These are phyloP conservation scores for Lepidium sativum DNA, from an alignment of 345 rosid genomes.

Conservation along the genomic window DNA sequence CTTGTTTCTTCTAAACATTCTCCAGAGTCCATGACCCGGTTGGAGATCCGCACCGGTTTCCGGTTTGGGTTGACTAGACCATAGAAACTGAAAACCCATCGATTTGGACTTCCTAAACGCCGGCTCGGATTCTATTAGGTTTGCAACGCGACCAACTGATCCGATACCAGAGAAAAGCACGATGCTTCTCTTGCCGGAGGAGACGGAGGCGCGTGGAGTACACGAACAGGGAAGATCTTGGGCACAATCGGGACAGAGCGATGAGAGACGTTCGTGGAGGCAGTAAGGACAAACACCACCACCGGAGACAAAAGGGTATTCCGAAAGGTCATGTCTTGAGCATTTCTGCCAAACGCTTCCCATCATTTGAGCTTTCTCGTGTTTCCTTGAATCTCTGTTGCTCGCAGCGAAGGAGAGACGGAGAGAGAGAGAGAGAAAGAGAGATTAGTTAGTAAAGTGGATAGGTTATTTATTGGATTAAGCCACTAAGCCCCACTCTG, in stretches of 20 bases:
- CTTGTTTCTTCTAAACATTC: slow-evolving; percentile 29
- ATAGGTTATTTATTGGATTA: slow-evolving; percentile 16
- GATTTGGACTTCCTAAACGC: slow-evolving; percentile 71
- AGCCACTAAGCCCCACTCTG: slow-evolving; percentile 19
- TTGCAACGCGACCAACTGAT: slow-evolving; percentile 45
- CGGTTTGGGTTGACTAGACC: slow-evolving; percentile 33
- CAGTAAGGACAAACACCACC: slow-evolving; percentile 77
- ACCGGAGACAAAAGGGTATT: slow-evolving; percentile 32
- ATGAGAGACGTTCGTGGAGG: slow-evolving; percentile 65
- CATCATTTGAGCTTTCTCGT: not conserved
- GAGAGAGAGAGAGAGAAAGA: slow-evolving; percentile 43
- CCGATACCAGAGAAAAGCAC: slow-evolving; percentile 22
- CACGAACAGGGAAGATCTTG: slow-evolving; percentile 60
- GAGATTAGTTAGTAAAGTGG: slow-evolving; percentile 25
- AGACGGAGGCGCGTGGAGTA: slow-evolving; percentile 32
- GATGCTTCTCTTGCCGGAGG: slow-evolving; percentile 19
- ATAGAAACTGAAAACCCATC: slow-evolving; percentile 47
- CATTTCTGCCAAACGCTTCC: slow-evolving; percentile 59
- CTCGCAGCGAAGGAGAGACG: slow-evolving; percentile 32
- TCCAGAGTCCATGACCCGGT: slow-evolving; percentile 34
- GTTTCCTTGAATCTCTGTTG: slow-evolving; percentile 3
- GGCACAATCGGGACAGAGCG: slow-evolving; percentile 77
- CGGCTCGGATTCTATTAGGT: slow-evolving; percentile 58
- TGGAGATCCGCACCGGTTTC: not conserved
- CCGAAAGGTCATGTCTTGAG: slow-evolving; percentile 46